Evolutionary conservation across 495 filamentous ascomycete species (phyloP), one percentile per base, ranked within the genome.

Genomic region (Platismatia glauca): DNA sequence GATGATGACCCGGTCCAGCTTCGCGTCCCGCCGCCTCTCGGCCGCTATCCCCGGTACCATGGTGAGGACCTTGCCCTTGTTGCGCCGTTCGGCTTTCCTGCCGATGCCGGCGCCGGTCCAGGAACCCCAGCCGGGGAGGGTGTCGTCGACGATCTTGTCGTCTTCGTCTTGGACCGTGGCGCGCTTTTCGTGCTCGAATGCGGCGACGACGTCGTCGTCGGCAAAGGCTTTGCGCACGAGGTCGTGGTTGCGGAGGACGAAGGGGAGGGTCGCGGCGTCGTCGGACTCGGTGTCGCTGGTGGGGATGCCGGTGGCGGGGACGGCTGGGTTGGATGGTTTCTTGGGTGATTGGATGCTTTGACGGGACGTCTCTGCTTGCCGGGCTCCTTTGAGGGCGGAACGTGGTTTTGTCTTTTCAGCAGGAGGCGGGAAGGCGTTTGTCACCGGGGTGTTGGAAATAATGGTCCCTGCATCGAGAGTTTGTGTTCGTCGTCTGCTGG

Each of bases 121-220:
- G 74, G 75, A 84, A 64, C 94, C 94, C 94, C 94, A 98, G 58
- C 94, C 94, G 3, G 90, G 90, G 3, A 98, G 79, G 1, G 89
- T 90, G 59, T 88, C 87, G 72, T 95, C 90, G 27, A 91, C 74
- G 35, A 90, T 79, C 73, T 96, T 84, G 63, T 96, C 90, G 66
- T 87, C 93, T 71, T 97, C 91, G 7, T 90, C 89, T 43, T 83
- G 82, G 41, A 85, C 79, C 12, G 81, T 78, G 62, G 86, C 84
- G 24, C 79, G 77, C 71, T 98, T 97, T 66, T 97, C 94, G 34
- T 81, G 78, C 62, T 83, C 81, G 71, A 98, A 97, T 56, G 90
- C 86, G 39, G 82, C 81, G 2, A 87, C 84, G n/a, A 95, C 90
- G 70, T 96, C 89, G 67, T 94, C 87, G 7, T 89, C 91, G 1